These are phyloP conservation scores for Citrus medica DNA, from an alignment of 345 rosid species.

Conservation along the genomic window DNA sequence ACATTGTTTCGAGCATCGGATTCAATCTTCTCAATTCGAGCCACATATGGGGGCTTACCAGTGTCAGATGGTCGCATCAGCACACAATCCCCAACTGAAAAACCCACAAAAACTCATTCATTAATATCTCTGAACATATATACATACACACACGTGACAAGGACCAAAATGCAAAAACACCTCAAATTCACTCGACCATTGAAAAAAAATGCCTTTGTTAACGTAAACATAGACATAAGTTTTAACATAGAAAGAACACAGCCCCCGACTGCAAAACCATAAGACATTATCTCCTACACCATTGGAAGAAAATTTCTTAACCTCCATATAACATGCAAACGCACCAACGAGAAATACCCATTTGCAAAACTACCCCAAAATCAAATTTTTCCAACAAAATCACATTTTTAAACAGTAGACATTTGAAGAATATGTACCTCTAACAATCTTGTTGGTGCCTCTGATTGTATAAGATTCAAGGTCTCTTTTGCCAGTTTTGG, in stretches of 20 bases:
- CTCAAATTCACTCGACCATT: neutral
- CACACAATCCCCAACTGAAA: slow-evolving; percentile 75
- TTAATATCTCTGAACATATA: slow-evolving; percentile 1
- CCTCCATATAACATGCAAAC: neutral
- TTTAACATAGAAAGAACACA: neutral
- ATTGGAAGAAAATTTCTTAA: neutral
- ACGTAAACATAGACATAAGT: neutral
- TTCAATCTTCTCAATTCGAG: slow-evolving; percentile 78
- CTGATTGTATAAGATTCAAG: slow-evolving; percentile 60
- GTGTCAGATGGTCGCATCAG: slow-evolving; percentile 80
- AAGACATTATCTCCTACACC: no score
- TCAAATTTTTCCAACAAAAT: neutral
- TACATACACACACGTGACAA: neutral
- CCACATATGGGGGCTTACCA: slow-evolving; percentile 75
- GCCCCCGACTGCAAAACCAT: neutral
- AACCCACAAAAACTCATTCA: slow-evolving; percentile 4
- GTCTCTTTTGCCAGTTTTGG: slow-evolving; percentile 46
- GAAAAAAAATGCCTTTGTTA: neutral
- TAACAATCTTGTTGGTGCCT: slow-evolving; percentile 65
- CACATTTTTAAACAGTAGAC: neutral
- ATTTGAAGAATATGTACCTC: slow-evolving; percentile 31
- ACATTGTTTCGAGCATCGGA: slow-evolving; percentile 58
- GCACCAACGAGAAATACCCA: neutral
- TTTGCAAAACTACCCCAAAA: neutral
- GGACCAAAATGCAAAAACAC: slow-evolving; percentile 12